Base-by-base conservation (phyloP, 768 basidiomycete species). In the Leccinellum albellum region DNA sequence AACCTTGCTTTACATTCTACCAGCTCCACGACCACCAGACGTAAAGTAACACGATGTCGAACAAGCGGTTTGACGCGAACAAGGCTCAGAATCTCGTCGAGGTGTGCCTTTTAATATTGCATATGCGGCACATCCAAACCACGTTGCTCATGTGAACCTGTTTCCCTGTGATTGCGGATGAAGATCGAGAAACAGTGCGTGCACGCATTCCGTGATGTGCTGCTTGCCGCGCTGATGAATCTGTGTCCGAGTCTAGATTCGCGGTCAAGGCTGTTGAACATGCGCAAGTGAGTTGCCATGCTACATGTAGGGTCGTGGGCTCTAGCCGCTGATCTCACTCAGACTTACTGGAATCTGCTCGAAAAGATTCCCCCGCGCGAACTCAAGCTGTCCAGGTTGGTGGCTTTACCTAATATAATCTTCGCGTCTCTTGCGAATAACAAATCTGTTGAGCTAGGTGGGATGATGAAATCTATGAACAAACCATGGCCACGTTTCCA, bases 181-280 rank as follows among this genome's bases (percentile, higher is more conserved):
- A 76, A 94, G 91, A 96, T 99, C 60, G 96, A 98, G 78, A 95
- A 94, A 81, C 94, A 97, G 88, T 94, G 69, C 73, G 89, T 79
- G 37, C 42, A 48, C 21, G 32, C 53, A 45, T 35, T 37, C 46
- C 31, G 10, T 44, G 6, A 55, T 23, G 20, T n/a, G 24, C 40
- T 26, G 26, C 28, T 8, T 17, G 32, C 56, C 35, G 58, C 44
- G 53, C 61, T 67, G 52, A 61, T 33, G 29, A 29, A 53, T 58
- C 52, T 54, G 50, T 17, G 10, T 45, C 44, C 55, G 61, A 49
- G 56, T 56, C 52, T 40, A 67, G 65, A 67, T 72, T 72, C 50
- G 71, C 71, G 24, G 96, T 99, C 55, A 92, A 88, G 72, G 92
- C 94, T 13, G 94, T 98, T 51, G 95, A 99, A 70, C 94, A 98